phyloP scores from a whole-genome alignment of 2,329 filamentous ascomycete species.

The Phyllosticta ampelicida region DNA sequence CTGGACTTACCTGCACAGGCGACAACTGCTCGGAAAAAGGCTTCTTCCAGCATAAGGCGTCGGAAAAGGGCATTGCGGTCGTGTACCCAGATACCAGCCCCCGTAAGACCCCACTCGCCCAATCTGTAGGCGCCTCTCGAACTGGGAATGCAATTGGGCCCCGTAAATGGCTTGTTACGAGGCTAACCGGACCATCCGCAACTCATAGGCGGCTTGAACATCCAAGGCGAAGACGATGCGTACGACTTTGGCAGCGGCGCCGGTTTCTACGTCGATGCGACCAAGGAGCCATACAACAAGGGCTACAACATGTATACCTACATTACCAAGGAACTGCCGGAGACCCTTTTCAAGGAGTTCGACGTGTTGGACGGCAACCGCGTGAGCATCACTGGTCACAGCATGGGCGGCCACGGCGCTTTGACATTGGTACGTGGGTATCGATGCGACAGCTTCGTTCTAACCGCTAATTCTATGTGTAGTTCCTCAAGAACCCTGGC shows the following conservation, averaged over 20 bases:
- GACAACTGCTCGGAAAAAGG: slow-evolving; percentile 70
- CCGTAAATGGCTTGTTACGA: background rate
- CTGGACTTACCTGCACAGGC: slow-evolving; percentile 87
- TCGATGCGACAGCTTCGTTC: background rate
- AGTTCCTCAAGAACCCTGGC: slow-evolving; percentile 83
- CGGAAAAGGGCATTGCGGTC: slow-evolving; percentile 74
- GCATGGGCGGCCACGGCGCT: slow-evolving; percentile 95
- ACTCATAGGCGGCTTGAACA: slow-evolving; percentile 55
- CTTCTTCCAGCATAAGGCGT: slow-evolving; percentile 80
- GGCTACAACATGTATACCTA: slow-evolving; percentile 96
- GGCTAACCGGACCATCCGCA: slow-evolving; percentile 11
- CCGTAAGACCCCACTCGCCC: slow-evolving; percentile 40
- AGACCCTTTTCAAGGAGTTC: slow-evolving; percentile 61
- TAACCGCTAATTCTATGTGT: slow-evolving; percentile 1
- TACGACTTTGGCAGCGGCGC: slow-evolving; percentile 91
- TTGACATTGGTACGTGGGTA: slow-evolving; percentile 54
- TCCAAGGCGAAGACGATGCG: slow-evolving; percentile 72
- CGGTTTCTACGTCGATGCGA: slow-evolving; percentile 90
- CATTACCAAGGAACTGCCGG: slow-evolving; percentile 77
- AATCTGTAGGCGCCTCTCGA: background rate
- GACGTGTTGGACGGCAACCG: slow-evolving; percentile 56
- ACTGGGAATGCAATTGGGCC: background rate
- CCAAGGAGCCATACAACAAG: slow-evolving; percentile 56
- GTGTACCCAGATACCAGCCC: slow-evolving; percentile 94
- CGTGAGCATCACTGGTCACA: slow-evolving; percentile 84